These are phyloP conservation scores for Prunus salicina DNA, from an alignment of 306 rosid species.

Conservation along the genomic window DNA sequence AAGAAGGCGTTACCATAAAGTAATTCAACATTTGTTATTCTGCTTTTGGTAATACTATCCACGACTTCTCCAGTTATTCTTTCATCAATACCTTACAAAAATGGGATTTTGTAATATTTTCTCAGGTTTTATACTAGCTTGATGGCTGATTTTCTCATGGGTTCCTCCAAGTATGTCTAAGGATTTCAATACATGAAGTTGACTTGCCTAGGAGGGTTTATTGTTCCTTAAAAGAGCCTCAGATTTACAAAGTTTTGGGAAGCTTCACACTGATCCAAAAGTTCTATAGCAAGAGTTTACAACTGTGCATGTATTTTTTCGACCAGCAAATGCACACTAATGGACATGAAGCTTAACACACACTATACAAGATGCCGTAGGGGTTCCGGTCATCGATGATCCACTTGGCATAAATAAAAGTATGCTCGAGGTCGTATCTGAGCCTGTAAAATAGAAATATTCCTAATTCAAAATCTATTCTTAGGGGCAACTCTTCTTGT, in stretches of 20 bases:
- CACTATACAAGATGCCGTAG: not conserved
- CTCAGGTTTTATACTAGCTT: not conserved
- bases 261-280: not conserved
- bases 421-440: not conserved
- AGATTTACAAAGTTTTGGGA: not conserved
- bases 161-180: not conserved
- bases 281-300: not conserved
- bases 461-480: not conserved
- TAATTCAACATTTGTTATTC: slow-evolving; percentile 10
- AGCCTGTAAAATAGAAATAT: not conserved
- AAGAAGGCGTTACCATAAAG: slow-evolving; percentile 40
- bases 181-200: not conserved
- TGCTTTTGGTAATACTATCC: slow-evolving; percentile 28
- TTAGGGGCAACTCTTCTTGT: not conserved
- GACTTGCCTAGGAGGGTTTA: not conserved
- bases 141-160: not conserved
- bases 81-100: slow-evolving; percentile 6
- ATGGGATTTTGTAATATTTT: not conserved
- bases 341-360: not conserved
- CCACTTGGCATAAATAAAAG: too few relatives aligned
- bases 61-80: not conserved
- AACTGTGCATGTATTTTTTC: not conserved
- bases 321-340: not conserved
- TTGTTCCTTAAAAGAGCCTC: not conserved
- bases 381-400: not conserved